Evolutionary conservation across 106 monocot species (phyloP).

Genomic region (Acorus gramineus): DNA sequence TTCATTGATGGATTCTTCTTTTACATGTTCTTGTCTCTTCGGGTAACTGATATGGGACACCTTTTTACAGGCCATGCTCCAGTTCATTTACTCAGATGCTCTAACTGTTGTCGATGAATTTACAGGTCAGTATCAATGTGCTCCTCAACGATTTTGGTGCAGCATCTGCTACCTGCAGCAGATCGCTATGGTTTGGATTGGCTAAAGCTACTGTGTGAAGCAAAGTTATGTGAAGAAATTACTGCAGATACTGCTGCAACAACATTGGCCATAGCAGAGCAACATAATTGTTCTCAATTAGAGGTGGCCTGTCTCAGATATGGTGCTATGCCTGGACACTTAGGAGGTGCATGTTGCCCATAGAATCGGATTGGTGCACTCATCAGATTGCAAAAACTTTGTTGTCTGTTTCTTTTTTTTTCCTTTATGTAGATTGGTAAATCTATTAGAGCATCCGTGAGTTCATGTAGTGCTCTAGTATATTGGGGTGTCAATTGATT

Average conservation of each 20-base stretch:
- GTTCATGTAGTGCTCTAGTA: background rate
- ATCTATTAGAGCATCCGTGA: constrained; percentile 2
- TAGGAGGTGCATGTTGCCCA: constrained; percentile 39
- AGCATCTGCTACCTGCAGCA: constrained; percentile 81
- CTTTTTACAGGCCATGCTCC: constrained; percentile 65
- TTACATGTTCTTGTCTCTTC: too few species aligned
- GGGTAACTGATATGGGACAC: too few species aligned
- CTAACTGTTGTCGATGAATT: constrained; percentile 57
- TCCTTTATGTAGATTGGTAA: background rate
- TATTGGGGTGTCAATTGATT: too few species aligned
- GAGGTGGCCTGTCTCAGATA: constrained; percentile 75
- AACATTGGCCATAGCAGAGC: constrained; percentile 78
- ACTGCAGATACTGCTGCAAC: constrained; percentile 67
- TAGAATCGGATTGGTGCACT: constrained; percentile 2
- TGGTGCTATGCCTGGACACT: constrained; percentile 42
- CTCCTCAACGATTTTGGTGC: constrained; percentile 48
- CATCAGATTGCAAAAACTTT: constrained; percentile 14
- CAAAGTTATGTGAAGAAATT: constrained; percentile 51
- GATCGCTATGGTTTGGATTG: constrained; percentile 81
- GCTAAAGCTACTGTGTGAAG: constrained; percentile 65
- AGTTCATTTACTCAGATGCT: constrained; percentile 64
- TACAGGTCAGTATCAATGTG: constrained; percentile 40
- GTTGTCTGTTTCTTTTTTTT: background rate
- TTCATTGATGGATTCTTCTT: too few species aligned
- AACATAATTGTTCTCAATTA: constrained; percentile 61